These are phyloP conservation scores for Sordariomycetes sp. DNA, from an alignment of 2,329 filamentous ascomycete species.

Conservation along the genomic window DNA sequence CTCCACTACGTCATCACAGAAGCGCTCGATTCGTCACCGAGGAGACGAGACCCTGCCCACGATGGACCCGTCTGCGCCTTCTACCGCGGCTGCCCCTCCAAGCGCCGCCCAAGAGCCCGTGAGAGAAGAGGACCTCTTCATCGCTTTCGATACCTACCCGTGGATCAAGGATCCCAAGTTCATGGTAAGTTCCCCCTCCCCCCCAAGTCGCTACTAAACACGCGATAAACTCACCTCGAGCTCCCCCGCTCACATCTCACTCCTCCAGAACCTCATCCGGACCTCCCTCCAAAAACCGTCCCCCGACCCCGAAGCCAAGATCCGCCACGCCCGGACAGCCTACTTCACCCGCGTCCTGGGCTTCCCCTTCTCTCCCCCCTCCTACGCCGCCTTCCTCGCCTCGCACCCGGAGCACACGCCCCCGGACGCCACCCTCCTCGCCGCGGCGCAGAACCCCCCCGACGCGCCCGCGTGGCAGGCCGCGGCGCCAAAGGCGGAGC, in stretches of 20 bases:
- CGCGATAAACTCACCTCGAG: not conserved
- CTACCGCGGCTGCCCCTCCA: not conserved
- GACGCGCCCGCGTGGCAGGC: conserved; percentile 27
- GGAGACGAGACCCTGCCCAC: not conserved
- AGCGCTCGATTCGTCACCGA: not conserved
- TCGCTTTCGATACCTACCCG: conserved; percentile 50
- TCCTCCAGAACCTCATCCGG: conserved; percentile 14
- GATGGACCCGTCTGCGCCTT: conserved; percentile 1
- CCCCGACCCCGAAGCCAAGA: conserved; percentile 26
- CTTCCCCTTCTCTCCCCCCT: conserved; percentile 47
- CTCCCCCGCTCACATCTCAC: not conserved
- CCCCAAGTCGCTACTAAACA: not conserved
- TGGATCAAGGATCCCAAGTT: conserved; percentile 59
- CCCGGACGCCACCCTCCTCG: conserved; percentile 20
- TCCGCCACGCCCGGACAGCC: conserved; percentile 42
- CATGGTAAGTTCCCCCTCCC: conserved; percentile 30
- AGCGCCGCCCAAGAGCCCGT: not conserved
- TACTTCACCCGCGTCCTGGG: conserved; percentile 43
- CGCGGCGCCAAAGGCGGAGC: conserved; percentile 31
- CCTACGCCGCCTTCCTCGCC: conserved; percentile 53
- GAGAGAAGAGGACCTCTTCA: conserved; percentile 20
- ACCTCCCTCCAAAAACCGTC: conserved; percentile 24
- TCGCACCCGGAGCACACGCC: conserved; percentile 16
- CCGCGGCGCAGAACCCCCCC: conserved; percentile 13
- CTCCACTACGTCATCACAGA: not conserved